Evolutionary conservation across 805 yeast species (phyloP), one percentile per base, ranked within the genome.

Genomic region (Teunomyces panamensis): DNA sequence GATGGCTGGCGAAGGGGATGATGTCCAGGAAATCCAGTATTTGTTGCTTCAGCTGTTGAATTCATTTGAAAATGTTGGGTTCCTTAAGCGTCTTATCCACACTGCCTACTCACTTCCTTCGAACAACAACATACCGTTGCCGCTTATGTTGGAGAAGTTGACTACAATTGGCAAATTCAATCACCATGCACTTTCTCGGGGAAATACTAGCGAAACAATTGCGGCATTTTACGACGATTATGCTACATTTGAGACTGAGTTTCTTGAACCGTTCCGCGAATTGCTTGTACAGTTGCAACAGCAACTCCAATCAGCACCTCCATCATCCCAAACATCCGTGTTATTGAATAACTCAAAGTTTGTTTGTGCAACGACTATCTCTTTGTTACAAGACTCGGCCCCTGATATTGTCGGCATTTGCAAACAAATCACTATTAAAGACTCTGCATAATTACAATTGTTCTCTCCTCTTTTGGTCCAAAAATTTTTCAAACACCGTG

Each of bases 261-360:
- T 54, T 32, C 45, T 58, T 27, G 43, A 45, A 28, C 35, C 39
- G 45, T 48, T 41, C 20, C 28, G 43, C 5, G 43, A 39, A 4
- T 57, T 60, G 33, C 43, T 59, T 17, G 39, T 3, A 39, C 58
- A 53, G 26, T 48, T 60, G 42, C 17, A 26, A 20, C 26, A 14
- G 29, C 46, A 39, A 9, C 46, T 17, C 41, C 26, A 24, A 34
- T 26, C 9, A 29, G 45, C 44, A 9, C 47, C 27, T 28, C 5
- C 42, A 16, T 39, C 14, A 5, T 20, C 30, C 28, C 49, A 44
- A 32, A 44, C 34, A 30, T 54, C 45, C 9, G 56, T 65, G 0
- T 45, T 70, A 34, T 42, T 49, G 10, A 71, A 71, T 49, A 71
- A 71, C 51, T 45, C 65, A 16, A 59, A 58, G 48, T 71, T 63